These are phyloP conservation scores for Teratosphaeria epicoccoides DNA, from an alignment of 2,329 filamentous ascomycete species.

Conservation along the genomic window DNA sequence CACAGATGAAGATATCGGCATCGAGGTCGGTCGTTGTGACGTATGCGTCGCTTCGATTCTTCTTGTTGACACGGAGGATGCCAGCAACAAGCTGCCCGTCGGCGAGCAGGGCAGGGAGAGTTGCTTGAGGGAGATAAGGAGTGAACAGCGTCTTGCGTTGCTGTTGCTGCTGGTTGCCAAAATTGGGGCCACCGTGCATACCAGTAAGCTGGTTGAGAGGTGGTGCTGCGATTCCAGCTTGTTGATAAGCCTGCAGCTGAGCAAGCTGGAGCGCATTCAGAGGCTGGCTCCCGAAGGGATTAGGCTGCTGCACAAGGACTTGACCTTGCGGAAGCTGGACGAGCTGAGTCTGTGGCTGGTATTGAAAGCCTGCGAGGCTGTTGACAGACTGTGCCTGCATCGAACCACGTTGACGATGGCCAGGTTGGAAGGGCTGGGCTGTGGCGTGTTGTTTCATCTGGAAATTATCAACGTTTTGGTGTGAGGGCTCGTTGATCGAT, in stretches of 20 bases:
- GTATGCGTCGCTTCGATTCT: slow-evolving; percentile 97
- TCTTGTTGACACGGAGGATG: slow-evolving; percentile 97
- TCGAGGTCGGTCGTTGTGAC: slow-evolving; percentile 91
- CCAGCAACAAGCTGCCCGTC: slow-evolving; percentile 93
- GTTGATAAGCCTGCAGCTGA: slow-evolving; percentile 86
- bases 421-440: slow-evolving; percentile 73
- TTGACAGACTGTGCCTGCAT: slow-evolving; percentile 73
- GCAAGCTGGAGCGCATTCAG: slow-evolving; percentile 79
- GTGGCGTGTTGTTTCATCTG: slow-evolving; percentile 61
- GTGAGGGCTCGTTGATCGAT: slow-evolving; percentile 39
- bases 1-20: slow-evolving; percentile 98
- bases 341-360: slow-evolving; percentile 76
- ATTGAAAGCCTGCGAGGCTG: slow-evolving; percentile 62
- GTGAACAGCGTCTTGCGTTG: slow-evolving; percentile 98
- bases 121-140: slow-evolving; percentile 91
- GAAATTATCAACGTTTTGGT: slow-evolving; percentile 48
- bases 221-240: slow-evolving; percentile 59
- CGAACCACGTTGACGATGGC: slow-evolving; percentile 76
- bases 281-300: slow-evolving; percentile 75
- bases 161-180: slow-evolving; percentile 69
- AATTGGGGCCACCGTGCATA: slow-evolving; percentile 26
- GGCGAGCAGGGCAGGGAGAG: slow-evolving; percentile 75
- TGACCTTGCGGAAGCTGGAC: slow-evolving; percentile 76
- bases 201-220: slow-evolving; percentile 34
- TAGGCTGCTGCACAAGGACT: slow-evolving; percentile 66